phyloP scores from a whole-genome alignment of 805 yeast species.

The Cyberlindnera nakhonratchasimensis region DNA sequence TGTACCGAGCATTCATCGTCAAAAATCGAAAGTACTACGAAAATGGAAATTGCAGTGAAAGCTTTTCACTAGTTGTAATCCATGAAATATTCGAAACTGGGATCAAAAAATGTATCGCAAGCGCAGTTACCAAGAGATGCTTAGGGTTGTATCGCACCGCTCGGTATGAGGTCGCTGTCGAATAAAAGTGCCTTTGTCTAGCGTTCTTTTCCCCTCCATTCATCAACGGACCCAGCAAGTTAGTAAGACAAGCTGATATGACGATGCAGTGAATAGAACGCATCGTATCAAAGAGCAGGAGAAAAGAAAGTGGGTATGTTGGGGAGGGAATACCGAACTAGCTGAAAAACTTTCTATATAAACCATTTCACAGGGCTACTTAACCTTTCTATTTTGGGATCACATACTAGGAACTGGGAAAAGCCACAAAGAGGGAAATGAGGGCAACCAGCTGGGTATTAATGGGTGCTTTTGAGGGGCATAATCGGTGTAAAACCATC shows the following conservation, averaged over 20 bases:
- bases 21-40: no score
- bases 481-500: no score
- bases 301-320: conserved; percentile 1
- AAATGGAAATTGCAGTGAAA: not conserved
- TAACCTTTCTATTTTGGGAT: conserved; percentile 5
- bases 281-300: conserved; percentile 37
- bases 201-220: conserved; percentile 46
- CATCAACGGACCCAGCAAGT: conserved; percentile 28
- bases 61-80: no score
- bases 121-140: conserved; percentile 39
- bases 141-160: conserved; percentile 15
- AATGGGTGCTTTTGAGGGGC: no score
- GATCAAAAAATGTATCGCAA: conserved; percentile 30
- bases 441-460: not conserved
- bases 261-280: conserved; percentile 45
- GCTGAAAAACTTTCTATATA: conserved; percentile 1
- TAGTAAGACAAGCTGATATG: conserved; percentile 13
- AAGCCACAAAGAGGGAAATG: not conserved
- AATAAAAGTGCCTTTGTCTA: conserved; percentile 27
- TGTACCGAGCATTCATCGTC: no score
- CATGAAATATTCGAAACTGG: no score
- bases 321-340: no score
- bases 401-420: not conserved
- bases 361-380: conserved; percentile 1
- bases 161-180: conserved; percentile 41